These are phyloP conservation scores for button mushroom (Agaricus bisporus) DNA, from an alignment of 768 basidiomycete species.

Conservation along the genomic window DNA sequence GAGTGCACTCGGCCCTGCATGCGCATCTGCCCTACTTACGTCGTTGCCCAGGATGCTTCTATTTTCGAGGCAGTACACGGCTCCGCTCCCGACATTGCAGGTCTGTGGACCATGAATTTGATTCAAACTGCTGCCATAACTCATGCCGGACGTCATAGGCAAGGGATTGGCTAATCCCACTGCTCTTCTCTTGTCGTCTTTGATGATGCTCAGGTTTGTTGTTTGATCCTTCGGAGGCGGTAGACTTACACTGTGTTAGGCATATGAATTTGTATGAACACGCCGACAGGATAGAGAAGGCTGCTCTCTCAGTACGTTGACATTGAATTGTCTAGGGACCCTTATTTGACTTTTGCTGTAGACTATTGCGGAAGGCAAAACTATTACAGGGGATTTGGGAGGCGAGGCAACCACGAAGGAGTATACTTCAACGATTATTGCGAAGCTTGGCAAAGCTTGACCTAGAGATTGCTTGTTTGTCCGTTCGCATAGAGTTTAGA, in stretches of 20 bases:
- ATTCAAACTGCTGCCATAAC: too few relatives aligned
- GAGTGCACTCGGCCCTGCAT: constrained; percentile 20
- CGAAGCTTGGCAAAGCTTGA: constrained; percentile 42
- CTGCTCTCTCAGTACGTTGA: constrained; percentile 72
- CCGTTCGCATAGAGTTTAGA: constrained; percentile 9
- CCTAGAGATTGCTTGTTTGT: constrained; percentile 12
- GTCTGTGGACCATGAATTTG: constrained; percentile 27
- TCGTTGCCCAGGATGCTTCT: constrained; percentile 72
- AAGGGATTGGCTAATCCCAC: constrained; percentile 98
- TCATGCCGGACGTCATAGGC: constrained; percentile 34
- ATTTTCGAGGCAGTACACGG: constrained; percentile 99
- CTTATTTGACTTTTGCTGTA: constrained; percentile 23
- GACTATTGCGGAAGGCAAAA: constrained; percentile 97
- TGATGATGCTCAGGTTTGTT: constrained; percentile 94
- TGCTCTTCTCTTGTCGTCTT: constrained; percentile 87
- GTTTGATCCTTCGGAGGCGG: constrained; percentile 9
- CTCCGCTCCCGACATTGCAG: constrained; percentile 98
- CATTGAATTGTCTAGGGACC: background rate
- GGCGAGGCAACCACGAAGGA: constrained; percentile 87
- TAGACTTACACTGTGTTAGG: constrained; percentile 32
- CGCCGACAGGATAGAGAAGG: constrained; percentile 88
- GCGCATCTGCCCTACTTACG: constrained; percentile 7
- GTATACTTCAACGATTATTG: constrained; percentile 85
- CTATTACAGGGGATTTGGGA: constrained; percentile 93
- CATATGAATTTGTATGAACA: constrained; percentile 88